phyloP scores from a whole-genome alignment of 352 stramenopile genomes.

The Globisporangium okanoganense region DNA sequence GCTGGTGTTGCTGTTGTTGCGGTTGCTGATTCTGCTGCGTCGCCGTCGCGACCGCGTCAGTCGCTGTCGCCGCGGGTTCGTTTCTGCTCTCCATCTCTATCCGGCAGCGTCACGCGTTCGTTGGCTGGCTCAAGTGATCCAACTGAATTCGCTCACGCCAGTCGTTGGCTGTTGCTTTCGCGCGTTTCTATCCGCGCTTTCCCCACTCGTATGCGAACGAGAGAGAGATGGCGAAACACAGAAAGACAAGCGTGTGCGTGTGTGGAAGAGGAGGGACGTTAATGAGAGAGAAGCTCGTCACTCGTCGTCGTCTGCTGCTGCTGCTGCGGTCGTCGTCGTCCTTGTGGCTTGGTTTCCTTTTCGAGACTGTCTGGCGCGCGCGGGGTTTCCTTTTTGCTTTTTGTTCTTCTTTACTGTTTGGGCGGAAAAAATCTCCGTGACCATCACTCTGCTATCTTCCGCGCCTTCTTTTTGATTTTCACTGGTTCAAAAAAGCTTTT shows the following conservation, averaged over 20 bases:
- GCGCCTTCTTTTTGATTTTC: background rate
- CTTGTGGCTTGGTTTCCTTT: slow-evolving; percentile 8
- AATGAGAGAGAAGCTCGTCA: background rate
- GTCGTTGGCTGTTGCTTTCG: background rate
- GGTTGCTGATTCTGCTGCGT: background rate
- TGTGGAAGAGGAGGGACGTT: background rate
- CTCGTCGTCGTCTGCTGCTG: background rate
- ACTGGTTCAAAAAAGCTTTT: background rate
- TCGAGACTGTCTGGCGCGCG: slow-evolving; percentile 1
- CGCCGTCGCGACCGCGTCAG: background rate
- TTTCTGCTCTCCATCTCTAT: slow-evolving; percentile 4
- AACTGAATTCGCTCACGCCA: background rate
- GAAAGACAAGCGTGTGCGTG: background rate
- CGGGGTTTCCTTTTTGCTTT: slow-evolving; percentile 3
- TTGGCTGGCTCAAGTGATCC: no score
- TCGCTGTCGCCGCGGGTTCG: background rate
- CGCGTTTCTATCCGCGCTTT: slow-evolving; percentile 5
- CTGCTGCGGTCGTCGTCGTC: background rate
- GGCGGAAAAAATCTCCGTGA: background rate
- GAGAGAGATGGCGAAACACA: background rate
- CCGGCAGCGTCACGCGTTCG: background rate
- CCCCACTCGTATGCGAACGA: background rate
- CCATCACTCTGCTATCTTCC: background rate
- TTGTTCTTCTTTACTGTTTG: background rate
- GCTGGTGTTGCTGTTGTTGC: slow-evolving; percentile 2